Conservation (phyloP, 179 eudicot species). For the Silene vulgaris region DNA sequence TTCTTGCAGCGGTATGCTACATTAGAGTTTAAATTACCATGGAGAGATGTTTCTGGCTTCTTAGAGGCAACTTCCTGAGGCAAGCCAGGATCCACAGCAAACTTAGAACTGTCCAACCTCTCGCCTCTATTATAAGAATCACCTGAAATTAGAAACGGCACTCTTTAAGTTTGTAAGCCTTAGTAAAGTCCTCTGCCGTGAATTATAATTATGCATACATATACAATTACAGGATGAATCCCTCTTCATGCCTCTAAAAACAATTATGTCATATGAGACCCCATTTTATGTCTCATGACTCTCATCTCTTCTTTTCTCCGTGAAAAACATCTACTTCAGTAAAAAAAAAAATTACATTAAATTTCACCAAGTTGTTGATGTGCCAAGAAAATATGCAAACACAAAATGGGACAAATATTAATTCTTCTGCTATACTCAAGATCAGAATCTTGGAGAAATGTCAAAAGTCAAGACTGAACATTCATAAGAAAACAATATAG, state of each 20-base stretch:
- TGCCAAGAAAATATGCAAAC: too few species aligned
- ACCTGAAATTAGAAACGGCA: conserved; percentile 39
- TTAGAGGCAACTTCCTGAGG: conserved; percentile 39
- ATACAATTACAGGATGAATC: not conserved
- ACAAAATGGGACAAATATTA: too few species aligned
- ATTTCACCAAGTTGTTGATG: too few species aligned
- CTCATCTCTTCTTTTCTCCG: not conserved
- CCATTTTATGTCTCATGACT: not conserved
- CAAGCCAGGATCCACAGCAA: conserved; percentile 84
- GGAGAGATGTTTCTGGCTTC: conserved; percentile 32
- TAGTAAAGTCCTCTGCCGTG: not conserved
- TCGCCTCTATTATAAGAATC: conserved; percentile 79
- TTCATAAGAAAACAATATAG: too few species aligned
- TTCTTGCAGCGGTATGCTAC: conserved; percentile 83
- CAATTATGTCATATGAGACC: not conserved
- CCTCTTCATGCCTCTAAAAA: not conserved
- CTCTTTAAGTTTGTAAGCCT: not conserved
- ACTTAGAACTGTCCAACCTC: conserved; percentile 62
- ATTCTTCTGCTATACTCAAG: too few species aligned
- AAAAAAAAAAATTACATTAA: too few species aligned
- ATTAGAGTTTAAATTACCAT: conserved; percentile 28
- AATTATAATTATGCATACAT: not conserved
- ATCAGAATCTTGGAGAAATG: too few species aligned
- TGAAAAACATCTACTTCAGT: too few species aligned
- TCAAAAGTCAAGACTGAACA: too few species aligned